Percentiles rank a stretch among this genome's conserved stretches.
Conservation (phyloP, 257 asterid genomes). For the Vinca minor region DNA sequence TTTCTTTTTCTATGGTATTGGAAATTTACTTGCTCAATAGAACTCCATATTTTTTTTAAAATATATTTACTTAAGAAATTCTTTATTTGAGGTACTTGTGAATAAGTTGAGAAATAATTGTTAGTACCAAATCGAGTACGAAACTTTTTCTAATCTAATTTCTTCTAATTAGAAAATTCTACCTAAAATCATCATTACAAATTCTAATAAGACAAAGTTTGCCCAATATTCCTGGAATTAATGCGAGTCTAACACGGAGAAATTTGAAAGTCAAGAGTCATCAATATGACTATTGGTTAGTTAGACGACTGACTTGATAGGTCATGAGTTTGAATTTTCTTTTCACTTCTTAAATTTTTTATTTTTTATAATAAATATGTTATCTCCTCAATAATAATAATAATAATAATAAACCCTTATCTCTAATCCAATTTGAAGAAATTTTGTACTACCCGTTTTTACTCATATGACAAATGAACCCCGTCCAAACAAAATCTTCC, state of each 20-base stretch:
- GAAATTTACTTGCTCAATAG: too few relatives aligned
- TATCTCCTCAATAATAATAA: too few relatives aligned
- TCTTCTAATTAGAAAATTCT: neutral
- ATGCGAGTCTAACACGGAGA: neutral
- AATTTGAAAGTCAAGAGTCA: constrained; percentile 8
- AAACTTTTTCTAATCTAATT: neutral
- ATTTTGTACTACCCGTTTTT: neutral
- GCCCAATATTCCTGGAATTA: constrained; percentile 12
- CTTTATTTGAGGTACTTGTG: too few relatives aligned
- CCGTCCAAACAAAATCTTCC: neutral
- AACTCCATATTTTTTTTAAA: too few relatives aligned
- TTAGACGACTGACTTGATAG: neutral
- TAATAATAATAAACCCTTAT: too few relatives aligned
- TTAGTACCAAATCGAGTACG: too few relatives aligned
- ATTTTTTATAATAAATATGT: too few relatives aligned
- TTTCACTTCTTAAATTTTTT: too few relatives aligned
- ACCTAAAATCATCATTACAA: neutral
- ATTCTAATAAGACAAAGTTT: constrained; percentile 3
- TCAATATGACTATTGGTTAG: neutral
- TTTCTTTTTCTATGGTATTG: too few relatives aligned
- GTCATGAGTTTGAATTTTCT: too few relatives aligned
- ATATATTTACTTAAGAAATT: too few relatives aligned
- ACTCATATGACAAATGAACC: neutral
- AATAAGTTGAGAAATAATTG: too few relatives aligned
- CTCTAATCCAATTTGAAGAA: neutral